These are phyloP conservation scores for Colletotrichum scovillei DNA, from an alignment of 2,329 filamentous ascomycete species.

Conservation along the genomic window DNA sequence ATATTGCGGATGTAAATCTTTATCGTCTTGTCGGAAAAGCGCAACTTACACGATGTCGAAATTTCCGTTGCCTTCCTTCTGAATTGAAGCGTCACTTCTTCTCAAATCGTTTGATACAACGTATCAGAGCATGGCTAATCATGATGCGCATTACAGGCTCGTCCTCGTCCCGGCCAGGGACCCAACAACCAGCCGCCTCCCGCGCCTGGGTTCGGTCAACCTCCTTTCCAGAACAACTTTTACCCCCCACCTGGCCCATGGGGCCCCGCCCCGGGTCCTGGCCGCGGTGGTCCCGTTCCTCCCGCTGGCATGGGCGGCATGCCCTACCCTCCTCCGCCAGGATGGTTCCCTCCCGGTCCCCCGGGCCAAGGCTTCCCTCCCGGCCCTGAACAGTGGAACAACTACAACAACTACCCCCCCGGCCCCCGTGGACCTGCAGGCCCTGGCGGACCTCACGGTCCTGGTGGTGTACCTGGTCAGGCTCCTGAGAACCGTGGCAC, in stretches of 20 bases:
- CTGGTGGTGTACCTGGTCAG: slow-evolving; percentile 41
- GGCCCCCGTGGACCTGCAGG: slow-evolving; percentile 66
- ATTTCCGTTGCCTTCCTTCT: slow-evolving; percentile 99
- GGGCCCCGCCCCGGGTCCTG: slow-evolving; percentile 64
- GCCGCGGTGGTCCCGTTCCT: slow-evolving; percentile 39
- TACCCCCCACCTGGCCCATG: slow-evolving; percentile 66
- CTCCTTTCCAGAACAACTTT: slow-evolving; percentile 58
- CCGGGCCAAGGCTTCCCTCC: slow-evolving; percentile 81
- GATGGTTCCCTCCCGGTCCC: slow-evolving; percentile 79
- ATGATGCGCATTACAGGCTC: slow-evolving; percentile 49
- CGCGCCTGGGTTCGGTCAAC: slow-evolving; percentile 55
- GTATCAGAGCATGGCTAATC: slow-evolving; percentile 39
- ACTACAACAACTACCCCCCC: slow-evolving; percentile 71
- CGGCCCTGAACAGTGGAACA: slow-evolving; percentile 62
- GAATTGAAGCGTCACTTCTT: slow-evolving; percentile 60
- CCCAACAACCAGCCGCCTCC: slow-evolving; percentile 45
- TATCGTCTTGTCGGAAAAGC: slow-evolving; percentile 82
- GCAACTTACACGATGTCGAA: slow-evolving; percentile 91
- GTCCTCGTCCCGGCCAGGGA: slow-evolving; percentile 49
- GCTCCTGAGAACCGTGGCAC: slow-evolving; percentile 36
- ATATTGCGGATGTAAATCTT: slow-evolving; percentile 96
- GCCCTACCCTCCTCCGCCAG: slow-evolving; percentile 81
- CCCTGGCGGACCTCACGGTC: slow-evolving; percentile 47
- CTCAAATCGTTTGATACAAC: not conserved
- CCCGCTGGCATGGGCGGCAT: slow-evolving; percentile 73